Evolutionary conservation across 1,284 basidiomycete species (phyloP).

Genomic region (Stereum hirsutum): DNA sequence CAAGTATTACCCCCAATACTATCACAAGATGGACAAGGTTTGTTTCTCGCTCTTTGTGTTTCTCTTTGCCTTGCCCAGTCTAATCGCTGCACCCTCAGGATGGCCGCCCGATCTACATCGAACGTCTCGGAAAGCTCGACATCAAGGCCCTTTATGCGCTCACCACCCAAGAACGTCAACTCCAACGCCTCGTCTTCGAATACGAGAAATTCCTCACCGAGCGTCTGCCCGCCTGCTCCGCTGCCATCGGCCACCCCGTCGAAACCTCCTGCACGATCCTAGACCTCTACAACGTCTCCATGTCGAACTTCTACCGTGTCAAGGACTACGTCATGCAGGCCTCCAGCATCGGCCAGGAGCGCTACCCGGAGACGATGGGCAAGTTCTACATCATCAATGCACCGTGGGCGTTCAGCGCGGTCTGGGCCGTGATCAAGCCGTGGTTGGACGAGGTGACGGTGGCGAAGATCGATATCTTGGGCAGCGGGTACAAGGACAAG

Average conservation of each 20-base stretch:
- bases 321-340: conserved; percentile 87
- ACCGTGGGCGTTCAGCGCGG: conserved; percentile 85
- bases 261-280: conserved; percentile 99
- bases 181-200: conserved; percentile 85
- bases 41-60: conserved; percentile 6
- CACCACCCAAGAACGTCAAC: conserved; percentile 85
- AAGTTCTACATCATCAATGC: conserved; percentile 96
- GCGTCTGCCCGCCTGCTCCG: conserved; percentile 80
- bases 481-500: conserved; percentile 55
- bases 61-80: background rate
- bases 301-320: conserved; percentile 85
- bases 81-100: conserved; percentile 43
- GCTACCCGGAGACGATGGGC: conserved; percentile 93
- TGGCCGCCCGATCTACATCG: conserved; percentile 93
- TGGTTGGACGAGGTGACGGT: conserved; percentile 97
- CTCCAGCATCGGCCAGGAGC: conserved; percentile 79
- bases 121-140: conserved; percentile 88
- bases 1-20: conserved; percentile 93
- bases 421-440: conserved; percentile 86
- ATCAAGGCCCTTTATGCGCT: conserved; percentile 73
- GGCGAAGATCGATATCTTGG: conserved; percentile 84
- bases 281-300: conserved; percentile 79
- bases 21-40: conserved; percentile 94
- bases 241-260: conserved; percentile 72
- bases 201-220: conserved; percentile 86